Evolutionary conservation across 2,329 filamentous ascomycete species (phyloP).

Genomic region (Rhynchosporium graminicola): DNA sequence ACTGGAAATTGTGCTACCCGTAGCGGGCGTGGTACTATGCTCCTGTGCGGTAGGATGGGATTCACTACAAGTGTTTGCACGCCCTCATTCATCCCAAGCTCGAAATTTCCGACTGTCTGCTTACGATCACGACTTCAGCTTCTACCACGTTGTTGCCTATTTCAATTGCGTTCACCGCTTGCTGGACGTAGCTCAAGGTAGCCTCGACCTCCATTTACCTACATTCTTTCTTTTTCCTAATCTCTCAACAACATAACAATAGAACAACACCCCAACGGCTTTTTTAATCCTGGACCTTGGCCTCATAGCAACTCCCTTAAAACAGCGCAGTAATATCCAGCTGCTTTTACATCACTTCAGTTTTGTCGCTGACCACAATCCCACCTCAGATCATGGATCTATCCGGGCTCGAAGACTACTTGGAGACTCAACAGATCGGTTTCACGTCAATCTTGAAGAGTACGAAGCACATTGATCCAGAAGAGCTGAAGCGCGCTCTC

Average conservation of each 20-base stretch:
- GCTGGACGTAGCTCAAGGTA: too few relatives aligned
- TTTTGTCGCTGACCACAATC: background rate
- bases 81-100: too few relatives aligned
- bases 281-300: background rate
- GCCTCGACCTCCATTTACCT: too few relatives aligned
- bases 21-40: too few relatives aligned
- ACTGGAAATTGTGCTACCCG: too few relatives aligned
- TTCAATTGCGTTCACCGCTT: too few relatives aligned
- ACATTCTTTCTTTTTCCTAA: background rate
- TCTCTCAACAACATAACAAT: background rate
- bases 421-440: conserved; percentile 4
- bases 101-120: too few relatives aligned
- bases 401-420: background rate
- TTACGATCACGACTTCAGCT: too few relatives aligned
- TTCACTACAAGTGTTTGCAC: too few relatives aligned
- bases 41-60: too few relatives aligned
- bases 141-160: too few relatives aligned
- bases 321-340: background rate
- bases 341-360: background rate
- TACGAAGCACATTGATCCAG: background rate
- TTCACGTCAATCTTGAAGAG: conserved; percentile 7
- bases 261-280: too few relatives aligned
- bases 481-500: background rate
- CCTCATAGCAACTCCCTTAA: background rate
- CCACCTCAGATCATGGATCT: conserved; percentile 3